Conservation (phyloP, 768 basidiomycete species). For the Auriscalpium microsporum region DNA sequence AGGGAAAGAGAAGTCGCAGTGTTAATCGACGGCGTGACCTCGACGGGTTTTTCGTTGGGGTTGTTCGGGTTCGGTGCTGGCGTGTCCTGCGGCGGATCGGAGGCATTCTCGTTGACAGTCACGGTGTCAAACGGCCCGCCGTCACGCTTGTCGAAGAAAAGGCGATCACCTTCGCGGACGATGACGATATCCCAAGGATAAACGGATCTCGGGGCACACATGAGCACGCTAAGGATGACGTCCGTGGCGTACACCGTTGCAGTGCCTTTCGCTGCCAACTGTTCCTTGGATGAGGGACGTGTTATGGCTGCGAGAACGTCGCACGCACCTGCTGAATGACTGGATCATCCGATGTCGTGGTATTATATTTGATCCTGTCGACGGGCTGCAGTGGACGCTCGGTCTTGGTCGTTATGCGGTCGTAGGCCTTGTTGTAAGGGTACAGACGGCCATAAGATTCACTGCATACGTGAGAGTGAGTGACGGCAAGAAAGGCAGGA, state of each 20-base stretch:
- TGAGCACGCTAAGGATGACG: constrained; percentile 88
- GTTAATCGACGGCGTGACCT: constrained; percentile 77
- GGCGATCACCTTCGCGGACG: constrained; percentile 81
- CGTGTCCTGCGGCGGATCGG: constrained; percentile 86
- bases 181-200: constrained; percentile 99
- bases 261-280: constrained; percentile 74
- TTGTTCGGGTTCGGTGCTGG: constrained; percentile 72
- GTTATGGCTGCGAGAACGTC: not conserved
- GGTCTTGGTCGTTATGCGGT: constrained; percentile 89
- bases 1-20: constrained; percentile 87
- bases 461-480: constrained; percentile 29
- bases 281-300: not conserved
- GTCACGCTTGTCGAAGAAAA: constrained; percentile 97
- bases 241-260: constrained; percentile 93
- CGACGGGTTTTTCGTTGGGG: constrained; percentile 60
- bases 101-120: constrained; percentile 97
- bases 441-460: constrained; percentile 85
- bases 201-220: constrained; percentile 92
- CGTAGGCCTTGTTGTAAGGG: constrained; percentile 90
- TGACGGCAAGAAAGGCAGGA: not conserved
- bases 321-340: constrained; percentile 77
- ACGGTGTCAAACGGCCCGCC: constrained; percentile 96
- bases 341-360: constrained; percentile 96
- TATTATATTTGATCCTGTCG: constrained; percentile 94
- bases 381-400: constrained; percentile 86